Evolutionary conservation across 208 protist genomes (phyloP).

Genomic region (Trypanosoma platydactyli): DNA sequence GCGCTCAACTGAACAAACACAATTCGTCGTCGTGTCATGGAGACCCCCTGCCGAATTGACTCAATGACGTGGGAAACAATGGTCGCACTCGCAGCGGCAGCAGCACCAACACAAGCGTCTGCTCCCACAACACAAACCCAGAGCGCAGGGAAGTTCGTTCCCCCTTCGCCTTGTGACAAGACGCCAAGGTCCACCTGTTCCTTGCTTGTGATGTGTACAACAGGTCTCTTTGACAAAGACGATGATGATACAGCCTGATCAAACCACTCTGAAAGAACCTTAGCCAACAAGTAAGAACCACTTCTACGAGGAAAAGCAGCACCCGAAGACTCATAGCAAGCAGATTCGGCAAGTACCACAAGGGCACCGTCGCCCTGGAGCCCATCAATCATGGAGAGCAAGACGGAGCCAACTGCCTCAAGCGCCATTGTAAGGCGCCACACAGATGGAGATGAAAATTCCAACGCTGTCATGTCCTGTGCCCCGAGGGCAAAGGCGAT

Average conservation of each 20-base stretch:
- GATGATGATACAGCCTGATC: not conserved
- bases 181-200: no score
- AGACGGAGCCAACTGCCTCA: slow-evolving; percentile 48
- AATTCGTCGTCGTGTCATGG: slow-evolving; percentile 4
- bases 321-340: not conserved
- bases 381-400: slow-evolving; percentile 50
- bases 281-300: slow-evolving; percentile 11
- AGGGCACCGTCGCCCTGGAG: slow-evolving; percentile 2
- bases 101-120: slow-evolving; percentile 15
- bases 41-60: not conserved
- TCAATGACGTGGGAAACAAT: slow-evolving; percentile 5
- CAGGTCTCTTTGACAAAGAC: not conserved
- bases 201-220: not conserved
- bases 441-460: slow-evolving; percentile 29
- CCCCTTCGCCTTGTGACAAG: not conserved
- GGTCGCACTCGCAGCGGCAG: slow-evolving; percentile 4
- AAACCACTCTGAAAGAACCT: slow-evolving; percentile 21
- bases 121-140: slow-evolving; percentile 12
- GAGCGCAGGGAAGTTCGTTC: not conserved
- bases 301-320: not conserved
- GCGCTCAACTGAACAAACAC: slow-evolving; percentile 24
- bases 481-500: slow-evolving; percentile 14
- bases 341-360: slow-evolving; percentile 6
- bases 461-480: slow-evolving; percentile 18
- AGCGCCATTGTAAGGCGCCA: slow-evolving; percentile 61